phyloP scores from a whole-genome alignment of 176 grass and related monocot species.

The Typha latifolia region DNA sequence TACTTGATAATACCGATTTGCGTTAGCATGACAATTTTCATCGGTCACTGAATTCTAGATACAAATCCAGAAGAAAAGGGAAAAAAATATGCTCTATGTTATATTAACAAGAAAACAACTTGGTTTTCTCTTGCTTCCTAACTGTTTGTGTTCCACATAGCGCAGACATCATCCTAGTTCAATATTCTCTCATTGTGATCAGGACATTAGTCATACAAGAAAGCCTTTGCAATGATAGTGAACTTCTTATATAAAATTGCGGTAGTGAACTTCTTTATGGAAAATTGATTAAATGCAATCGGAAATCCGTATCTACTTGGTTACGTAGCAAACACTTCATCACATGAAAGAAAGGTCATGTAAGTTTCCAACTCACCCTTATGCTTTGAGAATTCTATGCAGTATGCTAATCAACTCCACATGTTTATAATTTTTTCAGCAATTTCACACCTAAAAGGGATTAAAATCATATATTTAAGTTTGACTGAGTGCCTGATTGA shows the following conservation, averaged over 20 bases:
- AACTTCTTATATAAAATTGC: not conserved
- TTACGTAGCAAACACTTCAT: constrained; percentile 44
- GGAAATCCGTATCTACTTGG: constrained; percentile 33
- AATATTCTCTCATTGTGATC: not conserved
- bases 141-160: not conserved
- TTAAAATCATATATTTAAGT: constrained; percentile 50
- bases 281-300: constrained; percentile 22
- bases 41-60: no score
- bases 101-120: not conserved
- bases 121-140: not conserved
- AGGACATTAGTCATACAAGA: not conserved
- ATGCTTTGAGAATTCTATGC: constrained; percentile 15
- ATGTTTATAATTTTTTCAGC: constrained; percentile 15
- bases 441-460: constrained; percentile 49
- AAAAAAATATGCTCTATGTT: no score
- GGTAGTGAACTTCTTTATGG: constrained; percentile 43
- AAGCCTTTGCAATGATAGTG: constrained; percentile 4
- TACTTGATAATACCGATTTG: no score
- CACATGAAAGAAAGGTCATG: constrained; percentile 24
- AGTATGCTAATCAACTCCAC: not conserved
- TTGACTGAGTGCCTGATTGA: constrained; percentile 37
- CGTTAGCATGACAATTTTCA: no score
- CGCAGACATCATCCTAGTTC: not conserved
- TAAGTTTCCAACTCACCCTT: constrained; percentile 24
- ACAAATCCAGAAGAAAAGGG: no score